Conservation (phyloP, 352 stramenopile genomes). For the Sclerospora graminicola region DNA sequence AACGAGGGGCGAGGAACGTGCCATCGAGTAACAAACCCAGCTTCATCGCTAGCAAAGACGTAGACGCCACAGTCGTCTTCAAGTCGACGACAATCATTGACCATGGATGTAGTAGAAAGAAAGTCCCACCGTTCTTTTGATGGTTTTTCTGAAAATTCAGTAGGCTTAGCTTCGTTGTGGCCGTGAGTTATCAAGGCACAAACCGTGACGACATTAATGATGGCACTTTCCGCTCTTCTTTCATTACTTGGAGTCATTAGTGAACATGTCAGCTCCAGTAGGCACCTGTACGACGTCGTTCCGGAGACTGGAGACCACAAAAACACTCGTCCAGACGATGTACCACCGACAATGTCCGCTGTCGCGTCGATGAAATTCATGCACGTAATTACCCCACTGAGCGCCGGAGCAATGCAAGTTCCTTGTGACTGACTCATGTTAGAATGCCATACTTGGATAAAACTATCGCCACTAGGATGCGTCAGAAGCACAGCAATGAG, state of each 20-base stretch:
- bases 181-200: not conserved
- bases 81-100: slow-evolving; percentile 19
- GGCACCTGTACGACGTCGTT: slow-evolving; percentile 17
- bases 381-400: slow-evolving; percentile 40
- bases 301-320: slow-evolving; percentile 27
- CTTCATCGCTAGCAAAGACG: slow-evolving; percentile 37
- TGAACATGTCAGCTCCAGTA: slow-evolving; percentile 9
- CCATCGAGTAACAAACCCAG: slow-evolving; percentile 29
- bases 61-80: slow-evolving; percentile 21
- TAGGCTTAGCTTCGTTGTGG: too few relatives aligned
- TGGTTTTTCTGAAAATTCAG: too few relatives aligned
- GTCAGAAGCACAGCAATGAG: slow-evolving; percentile 35
- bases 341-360: slow-evolving; percentile 39
- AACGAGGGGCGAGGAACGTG: too few relatives aligned
- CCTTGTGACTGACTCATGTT: too few relatives aligned
- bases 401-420: slow-evolving; percentile 25
- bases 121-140: slow-evolving; percentile 9
- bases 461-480: slow-evolving; percentile 34
- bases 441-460: slow-evolving; percentile 72
- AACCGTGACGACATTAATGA: not conserved
- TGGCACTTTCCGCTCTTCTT: too few relatives aligned
- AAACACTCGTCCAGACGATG: slow-evolving; percentile 30
- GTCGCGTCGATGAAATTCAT: slow-evolving; percentile 40
- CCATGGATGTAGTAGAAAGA: not conserved
- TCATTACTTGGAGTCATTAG: not conserved